phyloP scores from a whole-genome alignment of 2,329 filamentous ascomycete species.

The Coniochaeta pulveracea region DNA sequence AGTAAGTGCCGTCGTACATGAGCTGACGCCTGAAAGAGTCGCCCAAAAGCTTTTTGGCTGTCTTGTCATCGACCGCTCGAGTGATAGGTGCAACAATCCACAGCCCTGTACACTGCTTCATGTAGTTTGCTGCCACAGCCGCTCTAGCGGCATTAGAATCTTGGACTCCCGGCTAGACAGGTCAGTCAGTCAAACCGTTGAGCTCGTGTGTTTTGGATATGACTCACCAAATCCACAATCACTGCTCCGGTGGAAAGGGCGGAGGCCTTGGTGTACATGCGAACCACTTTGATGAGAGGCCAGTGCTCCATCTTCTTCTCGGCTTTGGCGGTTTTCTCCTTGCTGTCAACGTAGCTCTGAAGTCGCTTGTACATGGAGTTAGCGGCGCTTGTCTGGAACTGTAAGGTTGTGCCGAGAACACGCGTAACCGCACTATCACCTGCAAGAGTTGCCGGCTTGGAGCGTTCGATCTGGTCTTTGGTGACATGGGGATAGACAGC shows the following conservation, averaged over 20 bases:
- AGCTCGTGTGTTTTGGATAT: background rate
- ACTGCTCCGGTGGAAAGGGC: conserved; percentile 24
- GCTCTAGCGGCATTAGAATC: conserved; percentile 44
- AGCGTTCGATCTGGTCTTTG: conserved; percentile 27
- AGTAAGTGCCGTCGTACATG: conserved; percentile 44
- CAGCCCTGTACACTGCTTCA: conserved; percentile 46
- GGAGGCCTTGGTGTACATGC: conserved; percentile 23
- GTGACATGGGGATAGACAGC: conserved; percentile 25
- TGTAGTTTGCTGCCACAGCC: conserved; percentile 43
- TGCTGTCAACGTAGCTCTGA: conserved; percentile 43
- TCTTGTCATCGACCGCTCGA: conserved; percentile 47
- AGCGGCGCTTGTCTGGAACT: conserved; percentile 25
- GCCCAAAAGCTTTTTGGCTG: conserved; percentile 43
- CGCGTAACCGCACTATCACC: conserved; percentile 23
- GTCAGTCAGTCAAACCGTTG: conserved; percentile 6
- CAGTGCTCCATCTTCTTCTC: conserved; percentile 23
- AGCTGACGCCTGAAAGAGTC: conserved; percentile 46
- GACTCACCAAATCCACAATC: conserved; percentile 31
- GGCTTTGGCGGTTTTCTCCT: conserved; percentile 27
- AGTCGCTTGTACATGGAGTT: conserved; percentile 32
- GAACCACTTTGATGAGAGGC: conserved; percentile 42
- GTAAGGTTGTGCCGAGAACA: conserved; percentile 34
- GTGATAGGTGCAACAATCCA: conserved; percentile 55
- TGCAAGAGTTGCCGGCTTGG: conserved; percentile 28
- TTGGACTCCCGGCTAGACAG: conserved; percentile 37